A percentile compares a stretch with the other conserved stretches of the same genome.
These are phyloP conservation scores for Cytospora schulzeri DNA, from an alignment of 2,329 filamentous ascomycete species.

Conservation along the genomic window DNA sequence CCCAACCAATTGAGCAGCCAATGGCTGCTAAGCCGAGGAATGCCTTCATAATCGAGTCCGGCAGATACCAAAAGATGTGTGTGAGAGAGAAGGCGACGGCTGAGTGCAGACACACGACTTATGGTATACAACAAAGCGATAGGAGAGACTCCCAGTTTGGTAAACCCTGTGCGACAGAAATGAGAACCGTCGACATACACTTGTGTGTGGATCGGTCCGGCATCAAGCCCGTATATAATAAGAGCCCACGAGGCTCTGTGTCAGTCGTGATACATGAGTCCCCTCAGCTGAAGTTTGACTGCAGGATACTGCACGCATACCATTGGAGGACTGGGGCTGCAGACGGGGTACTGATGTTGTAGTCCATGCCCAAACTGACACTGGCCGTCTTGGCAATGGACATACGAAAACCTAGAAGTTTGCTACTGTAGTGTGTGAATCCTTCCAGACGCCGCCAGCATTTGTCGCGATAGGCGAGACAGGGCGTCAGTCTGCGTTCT, in stretches of 20 bases:
- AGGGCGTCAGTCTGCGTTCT: not conserved
- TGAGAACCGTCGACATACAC: not conserved
- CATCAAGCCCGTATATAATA: not conserved
- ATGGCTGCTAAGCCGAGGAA: conserved; percentile 13
- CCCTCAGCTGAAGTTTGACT: not conserved
- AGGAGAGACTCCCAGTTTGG: not conserved
- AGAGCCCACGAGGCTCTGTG: not conserved
- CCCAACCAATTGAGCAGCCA: conserved; percentile 3
- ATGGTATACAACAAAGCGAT: not conserved
- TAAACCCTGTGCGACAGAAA: not conserved
- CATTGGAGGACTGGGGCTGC: not conserved
- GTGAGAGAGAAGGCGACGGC: not conserved
- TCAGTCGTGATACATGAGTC: not conserved
- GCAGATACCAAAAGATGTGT: not conserved
- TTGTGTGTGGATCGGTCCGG: not conserved
- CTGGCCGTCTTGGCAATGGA: not conserved
- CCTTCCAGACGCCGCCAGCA: not conserved
- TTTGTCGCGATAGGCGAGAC: not conserved
- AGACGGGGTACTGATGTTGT: not conserved
- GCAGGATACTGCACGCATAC: not conserved
- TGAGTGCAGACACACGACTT: not conserved
- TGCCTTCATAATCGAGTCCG: conserved; percentile 8
- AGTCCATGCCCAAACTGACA: not conserved
- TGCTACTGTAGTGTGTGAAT: not conserved
- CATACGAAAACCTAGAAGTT: not conserved